These are phyloP conservation scores for Gossypium gossypioides DNA, from an alignment of 441 rosid species.

Conservation along the genomic window DNA sequence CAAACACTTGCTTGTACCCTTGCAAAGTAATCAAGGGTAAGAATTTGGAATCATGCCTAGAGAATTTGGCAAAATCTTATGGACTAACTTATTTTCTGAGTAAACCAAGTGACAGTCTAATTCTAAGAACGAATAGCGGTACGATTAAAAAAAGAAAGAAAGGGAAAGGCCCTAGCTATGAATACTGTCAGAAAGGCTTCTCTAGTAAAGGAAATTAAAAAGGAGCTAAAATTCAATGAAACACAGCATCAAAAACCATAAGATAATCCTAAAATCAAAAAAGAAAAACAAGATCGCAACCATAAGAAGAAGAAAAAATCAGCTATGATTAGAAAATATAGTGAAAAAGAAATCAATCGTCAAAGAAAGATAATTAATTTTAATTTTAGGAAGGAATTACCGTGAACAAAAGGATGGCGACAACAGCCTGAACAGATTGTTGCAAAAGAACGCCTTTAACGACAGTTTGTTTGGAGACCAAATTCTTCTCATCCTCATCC, in stretches of 20 bases:
- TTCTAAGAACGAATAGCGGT: neutral
- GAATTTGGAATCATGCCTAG: too few species aligned
- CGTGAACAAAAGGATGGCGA: slow-evolving; percentile 63
- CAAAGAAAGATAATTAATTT: neutral
- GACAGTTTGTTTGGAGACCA: slow-evolving; percentile 56
- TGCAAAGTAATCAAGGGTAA: too few species aligned
- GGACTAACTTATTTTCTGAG: too few species aligned
- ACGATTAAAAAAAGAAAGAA: neutral
- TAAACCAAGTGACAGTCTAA: neutral
- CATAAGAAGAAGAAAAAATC: neutral
- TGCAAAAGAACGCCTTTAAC: slow-evolving; percentile 75
- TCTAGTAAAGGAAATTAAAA: neutral
- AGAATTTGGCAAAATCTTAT: too few species aligned
- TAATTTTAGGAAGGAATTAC: slow-evolving; percentile 19
- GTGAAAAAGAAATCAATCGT: neutral
- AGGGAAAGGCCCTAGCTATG: too few species aligned
- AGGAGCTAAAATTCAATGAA: neutral
- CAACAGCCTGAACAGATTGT: slow-evolving; percentile 63
- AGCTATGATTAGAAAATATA: neutral
- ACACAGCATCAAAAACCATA: neutral
- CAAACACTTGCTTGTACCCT: neutral
- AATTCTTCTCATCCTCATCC: slow-evolving; percentile 76
- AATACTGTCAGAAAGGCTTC: too few species aligned
- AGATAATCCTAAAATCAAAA: neutral
- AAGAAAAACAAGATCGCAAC: neutral